Base-by-base conservation (phyloP, 352 stramenopile species). In the Thalassiosira sp. region DNA sequence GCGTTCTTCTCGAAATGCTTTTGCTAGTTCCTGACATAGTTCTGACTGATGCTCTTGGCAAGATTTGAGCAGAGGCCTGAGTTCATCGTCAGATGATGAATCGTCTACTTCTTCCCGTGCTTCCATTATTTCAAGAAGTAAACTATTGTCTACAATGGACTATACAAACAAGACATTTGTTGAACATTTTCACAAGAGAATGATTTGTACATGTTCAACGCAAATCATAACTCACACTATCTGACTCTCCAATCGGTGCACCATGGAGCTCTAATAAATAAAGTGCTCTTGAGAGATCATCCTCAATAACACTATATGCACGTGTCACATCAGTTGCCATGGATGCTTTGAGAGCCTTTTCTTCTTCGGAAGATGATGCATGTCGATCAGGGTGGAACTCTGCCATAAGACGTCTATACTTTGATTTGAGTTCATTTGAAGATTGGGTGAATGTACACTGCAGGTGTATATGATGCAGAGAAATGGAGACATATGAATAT, bases 221-320 rank as follows among this genome's bases (percentile, higher is more conserved):
- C 7, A 24, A 5, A 28, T 28, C 43, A 56, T n/a, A 15, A 66
- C 43, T 59, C 7, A 64, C 64, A 60, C 33, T 56, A 72, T 78
- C 53, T 15, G 51, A 27, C 31, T 85, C 70, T 27, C 72, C 49
- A 22, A 84, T 66, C 6, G 65, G 22, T 60, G 72, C 31, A 27
- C 80, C 80, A 28, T 73, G 25, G 6, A 89, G 57, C 76, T 89
- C 76, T 45, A 91, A 71, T 28, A 87, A 69, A 80, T 91, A 79
- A 5, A 64, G 43, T 5, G 85, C 79, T 60, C 85, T 68, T 24
- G 57, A 64, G 24, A 84, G 71, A 11, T 72, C 66, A 62, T 88
- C 35, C 2, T 43, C 49, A 8, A 91, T 18, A 16, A 74, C 76
- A 63, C 80, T 61, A 62, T 89, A 91, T 10, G 79, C 76, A 59